phyloP scores from a whole-genome alignment of 1,139 yeast species.

The Pichia sp. region DNA sequence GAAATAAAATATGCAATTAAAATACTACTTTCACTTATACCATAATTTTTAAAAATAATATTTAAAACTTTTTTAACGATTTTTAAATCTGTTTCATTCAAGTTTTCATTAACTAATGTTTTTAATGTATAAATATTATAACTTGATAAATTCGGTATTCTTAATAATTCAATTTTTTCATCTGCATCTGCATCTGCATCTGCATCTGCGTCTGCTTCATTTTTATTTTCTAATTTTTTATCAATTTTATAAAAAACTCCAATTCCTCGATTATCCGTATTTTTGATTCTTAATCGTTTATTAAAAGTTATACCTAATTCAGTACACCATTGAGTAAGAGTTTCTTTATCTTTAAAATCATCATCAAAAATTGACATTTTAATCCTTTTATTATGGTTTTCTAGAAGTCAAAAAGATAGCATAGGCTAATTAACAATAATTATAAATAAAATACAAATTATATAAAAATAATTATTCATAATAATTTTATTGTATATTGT shows the following conservation, averaged over 20 bases:
- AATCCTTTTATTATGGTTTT: no score
- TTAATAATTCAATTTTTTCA: constrained; percentile 18
- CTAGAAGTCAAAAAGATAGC: no score
- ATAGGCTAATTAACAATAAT: no score
- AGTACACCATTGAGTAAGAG: constrained; percentile 5
- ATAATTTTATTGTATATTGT: no score
- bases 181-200: no score
- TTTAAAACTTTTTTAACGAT: constrained; percentile 24
- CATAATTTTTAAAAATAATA: constrained; percentile 16
- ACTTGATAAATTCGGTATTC: constrained; percentile 19
- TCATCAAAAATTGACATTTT: no score
- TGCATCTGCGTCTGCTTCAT: no score
- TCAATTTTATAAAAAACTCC: constrained; percentile 22
- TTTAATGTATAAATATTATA: constrained; percentile 22
- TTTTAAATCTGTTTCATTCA: constrained; percentile 14
- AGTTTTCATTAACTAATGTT: constrained; percentile 8
- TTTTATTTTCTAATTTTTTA: neutral
- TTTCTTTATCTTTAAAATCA: neutral
- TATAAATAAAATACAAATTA: no score
- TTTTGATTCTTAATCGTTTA: constrained; percentile 11
- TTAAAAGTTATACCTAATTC: constrained; percentile 7
- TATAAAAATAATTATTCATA: no score
- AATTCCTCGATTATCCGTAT: constrained; percentile 22
- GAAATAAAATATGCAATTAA: constrained; percentile 27
- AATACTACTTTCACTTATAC: constrained; percentile 23